Evolutionary conservation across 1,284 basidiomycete genomes (phyloP), one percentile per base, ranked within the genome.

Genomic region (Boletus mariae): DNA sequence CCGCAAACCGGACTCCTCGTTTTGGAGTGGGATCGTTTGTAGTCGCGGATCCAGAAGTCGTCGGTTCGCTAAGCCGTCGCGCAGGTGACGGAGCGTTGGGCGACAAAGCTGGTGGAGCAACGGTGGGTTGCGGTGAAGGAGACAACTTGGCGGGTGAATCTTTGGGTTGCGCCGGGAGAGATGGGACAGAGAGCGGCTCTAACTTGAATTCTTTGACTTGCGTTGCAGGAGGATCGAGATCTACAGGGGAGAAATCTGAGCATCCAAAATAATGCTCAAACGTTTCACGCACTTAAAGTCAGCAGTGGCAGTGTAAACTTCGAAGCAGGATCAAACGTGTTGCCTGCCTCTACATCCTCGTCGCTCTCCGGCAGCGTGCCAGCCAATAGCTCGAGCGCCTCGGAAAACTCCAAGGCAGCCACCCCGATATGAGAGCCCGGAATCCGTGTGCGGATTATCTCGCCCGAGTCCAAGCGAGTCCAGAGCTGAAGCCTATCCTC

Each of bases 401-500:
- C 79, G 11, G 87, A 86, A 59, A 81, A 85, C 60, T 90, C 88
- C 45, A 91, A 74, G 41, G 83, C 83, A 49, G 85, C 83, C 41
- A 91, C 84, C n/a, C 83, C 87, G 23, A 80, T 70, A 5, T 74
- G 54, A 53, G 76, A 66, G 61, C 82, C 73, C 55, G 75, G 61
- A 41, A 88, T 73, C 28, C 68, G 73, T 28, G 69, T 71, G 48
- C 68, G 59, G 34, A 67, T 58, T 47, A 82, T 58, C 28, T 69
- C 59, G 46, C 67, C 64, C 37, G 63, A 69, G 43, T 76, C 73
- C 29, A 71, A 68, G 20, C 74, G 72, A 12, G 76, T 64, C 73
- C 82, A 87, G 3, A 86, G 72, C 23, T 72, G 68, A 59, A 78
- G 71, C 25, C 87, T 76, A 53, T 90, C 85, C 64, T 92, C 89